Percentiles rank a stretch among this genome's conserved stretches.
Evolutionary conservation across 805 yeast genomes (phyloP).

Genomic region (Wickerhamiella azyma): DNA sequence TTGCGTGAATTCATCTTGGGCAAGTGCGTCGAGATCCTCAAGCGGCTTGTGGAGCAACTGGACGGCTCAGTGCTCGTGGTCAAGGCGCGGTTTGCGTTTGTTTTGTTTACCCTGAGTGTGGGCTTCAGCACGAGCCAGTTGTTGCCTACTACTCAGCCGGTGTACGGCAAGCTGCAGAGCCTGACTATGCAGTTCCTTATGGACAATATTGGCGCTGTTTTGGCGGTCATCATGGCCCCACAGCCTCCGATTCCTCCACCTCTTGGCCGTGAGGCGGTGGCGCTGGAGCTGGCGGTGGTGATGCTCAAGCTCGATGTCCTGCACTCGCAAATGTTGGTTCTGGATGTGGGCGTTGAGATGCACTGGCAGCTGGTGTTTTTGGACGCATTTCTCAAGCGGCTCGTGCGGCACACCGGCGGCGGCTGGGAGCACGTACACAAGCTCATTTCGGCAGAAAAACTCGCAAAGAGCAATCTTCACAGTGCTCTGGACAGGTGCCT

Average conservation of each 20-base stretch:
- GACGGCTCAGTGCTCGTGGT: not conserved
- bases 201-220: not conserved
- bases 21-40: not conserved
- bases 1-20: not conserved
- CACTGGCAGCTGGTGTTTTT: constrained; percentile 9
- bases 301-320: not conserved
- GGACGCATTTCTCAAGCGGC: not conserved
- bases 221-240: not conserved
- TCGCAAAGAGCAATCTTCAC: not conserved
- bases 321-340: not conserved
- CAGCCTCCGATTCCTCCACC: no score
- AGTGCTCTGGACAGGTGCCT: constrained; percentile 7
- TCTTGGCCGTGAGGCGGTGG: not conserved
- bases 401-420: not conserved
- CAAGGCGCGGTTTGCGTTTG: not conserved
- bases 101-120: constrained; percentile 3
- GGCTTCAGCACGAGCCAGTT: not conserved
- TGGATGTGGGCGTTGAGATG: not conserved
- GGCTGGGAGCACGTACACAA: constrained; percentile 3
- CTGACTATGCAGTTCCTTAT: not conserved
- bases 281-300: not conserved
- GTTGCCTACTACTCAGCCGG: not conserved
- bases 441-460: not conserved
- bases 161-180: not conserved
- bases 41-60: not conserved